Percentiles rank a stretch among this genome's conserved stretches.
Evolutionary conservation across 148 eudicot genomes (phyloP).

Genomic region (Diospyros kaki): DNA sequence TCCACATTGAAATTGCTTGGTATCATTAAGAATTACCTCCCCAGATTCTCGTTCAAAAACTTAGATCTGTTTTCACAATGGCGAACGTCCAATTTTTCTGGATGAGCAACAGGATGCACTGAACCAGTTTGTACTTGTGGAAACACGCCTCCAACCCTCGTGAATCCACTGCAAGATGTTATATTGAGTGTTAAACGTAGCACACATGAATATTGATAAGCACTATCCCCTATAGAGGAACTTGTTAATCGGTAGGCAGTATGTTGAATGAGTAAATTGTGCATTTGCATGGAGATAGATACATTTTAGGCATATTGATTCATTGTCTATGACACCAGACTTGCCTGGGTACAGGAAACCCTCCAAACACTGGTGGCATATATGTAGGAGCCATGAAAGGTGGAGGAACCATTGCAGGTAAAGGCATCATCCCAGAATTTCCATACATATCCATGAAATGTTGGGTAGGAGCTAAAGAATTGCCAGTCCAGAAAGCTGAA

Average conservation of each 20-base stretch:
- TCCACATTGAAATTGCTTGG: background rate
- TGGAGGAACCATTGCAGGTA: constrained; percentile 41
- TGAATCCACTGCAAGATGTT: constrained; percentile 32
- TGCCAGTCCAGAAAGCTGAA: constrained; percentile 51
- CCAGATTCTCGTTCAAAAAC: constrained; percentile 22
- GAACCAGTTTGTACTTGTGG: constrained; percentile 23
- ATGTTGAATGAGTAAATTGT: background rate
- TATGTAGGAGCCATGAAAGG: constrained; percentile 42
- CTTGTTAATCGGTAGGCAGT: background rate
- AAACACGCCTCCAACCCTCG: constrained; percentile 33
- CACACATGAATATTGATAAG: background rate
- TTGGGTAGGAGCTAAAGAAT: constrained; percentile 30
- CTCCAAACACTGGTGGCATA: constrained; percentile 36
- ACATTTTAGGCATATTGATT: background rate
- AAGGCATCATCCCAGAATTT: constrained; percentile 54
- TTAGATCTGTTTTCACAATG: constrained; percentile 25
- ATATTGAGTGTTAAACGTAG: background rate
- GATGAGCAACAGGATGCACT: constrained; percentile 22
- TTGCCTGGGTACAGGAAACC: constrained; percentile 45
- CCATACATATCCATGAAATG: constrained; percentile 46
- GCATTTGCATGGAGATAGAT: background rate
- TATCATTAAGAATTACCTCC: constrained; percentile 35
- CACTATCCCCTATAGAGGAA: background rate
- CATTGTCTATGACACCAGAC: constrained; percentile 4
- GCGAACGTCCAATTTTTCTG: constrained; percentile 25